A percentile compares a stretch with the other conserved stretches of the same genome.
Conservation (phyloP, 2,329 filamentous ascomycete genomes). For the Aspergillus versicolor region DNA sequence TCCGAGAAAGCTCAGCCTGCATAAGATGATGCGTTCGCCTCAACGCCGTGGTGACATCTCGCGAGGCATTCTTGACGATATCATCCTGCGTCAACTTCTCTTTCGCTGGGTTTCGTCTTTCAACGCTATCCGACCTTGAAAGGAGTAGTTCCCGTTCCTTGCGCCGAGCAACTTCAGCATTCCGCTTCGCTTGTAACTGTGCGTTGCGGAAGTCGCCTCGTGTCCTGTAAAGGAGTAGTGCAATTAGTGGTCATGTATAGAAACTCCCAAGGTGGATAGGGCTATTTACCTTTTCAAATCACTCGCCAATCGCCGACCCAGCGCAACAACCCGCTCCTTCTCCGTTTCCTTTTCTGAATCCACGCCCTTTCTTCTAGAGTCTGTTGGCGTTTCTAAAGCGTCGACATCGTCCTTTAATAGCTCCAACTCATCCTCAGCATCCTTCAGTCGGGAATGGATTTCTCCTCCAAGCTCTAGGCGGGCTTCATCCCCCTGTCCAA, state of each 20-base stretch:
- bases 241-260: constrained; percentile 9
- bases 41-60: constrained; percentile 80
- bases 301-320: constrained; percentile 63
- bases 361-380: constrained; percentile 32
- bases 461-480: constrained; percentile 74
- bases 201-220: constrained; percentile 75
- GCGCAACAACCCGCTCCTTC: constrained; percentile 64
- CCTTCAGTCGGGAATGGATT: constrained; percentile 74
- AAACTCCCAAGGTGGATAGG: neutral
- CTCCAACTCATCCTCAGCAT: constrained; percentile 81
- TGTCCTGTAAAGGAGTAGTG: constrained; percentile 40
- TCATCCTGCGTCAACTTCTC: constrained; percentile 68
- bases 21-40: constrained; percentile 85
- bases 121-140: constrained; percentile 46
- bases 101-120: constrained; percentile 30
- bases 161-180: constrained; percentile 69
- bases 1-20: constrained; percentile 77
- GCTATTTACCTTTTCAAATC: constrained; percentile 66
- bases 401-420: constrained; percentile 74
- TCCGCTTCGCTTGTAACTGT: constrained; percentile 74
- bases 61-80: constrained; percentile 70
- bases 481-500: constrained; percentile 62
- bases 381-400: constrained; percentile 57
- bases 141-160: constrained; percentile 77
- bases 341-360: constrained; percentile 59